Conservation (phyloP, 73 alveolate species). For the Paramecium primaurelia region DNA sequence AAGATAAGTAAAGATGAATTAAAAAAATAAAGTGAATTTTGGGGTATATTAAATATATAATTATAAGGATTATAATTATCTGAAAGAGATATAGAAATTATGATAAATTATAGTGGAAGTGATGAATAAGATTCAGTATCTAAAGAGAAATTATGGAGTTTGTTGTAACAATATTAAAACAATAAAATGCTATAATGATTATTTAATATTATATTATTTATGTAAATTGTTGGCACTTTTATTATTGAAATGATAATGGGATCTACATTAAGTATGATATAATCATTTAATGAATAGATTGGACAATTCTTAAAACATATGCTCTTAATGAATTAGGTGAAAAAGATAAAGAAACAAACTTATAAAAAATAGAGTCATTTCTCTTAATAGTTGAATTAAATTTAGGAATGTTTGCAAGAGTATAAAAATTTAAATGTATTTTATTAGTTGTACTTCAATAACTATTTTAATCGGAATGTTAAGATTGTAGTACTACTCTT, state of each 20-base stretch:
- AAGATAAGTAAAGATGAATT: conserved; percentile 19
- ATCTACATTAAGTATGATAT: neutral
- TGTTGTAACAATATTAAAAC: neutral
- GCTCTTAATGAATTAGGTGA: neutral
- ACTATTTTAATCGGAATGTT: neutral
- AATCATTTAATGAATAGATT: neutral
- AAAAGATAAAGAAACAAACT: neutral
- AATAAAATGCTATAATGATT: conserved; percentile 13
- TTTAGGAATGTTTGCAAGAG: neutral
- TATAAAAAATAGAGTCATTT: neutral
- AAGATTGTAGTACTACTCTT: neutral
- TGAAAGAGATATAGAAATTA: conserved; percentile 42
- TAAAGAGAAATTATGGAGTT: neutral
- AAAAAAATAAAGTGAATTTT: neutral
- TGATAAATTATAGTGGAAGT: conserved; percentile 18
- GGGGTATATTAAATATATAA: neutral
- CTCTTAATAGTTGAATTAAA: neutral
- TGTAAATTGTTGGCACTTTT: neutral
- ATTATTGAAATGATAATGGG: neutral
- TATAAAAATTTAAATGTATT: neutral
- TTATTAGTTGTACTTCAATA: neutral
- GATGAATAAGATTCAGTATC: neutral
- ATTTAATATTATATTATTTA: neutral
- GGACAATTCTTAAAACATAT: neutral
- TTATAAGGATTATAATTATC: neutral